These are phyloP conservation scores for Trichoderma koningiopsis DNA, from an alignment of 2,329 filamentous ascomycete species.

Conservation along the genomic window DNA sequence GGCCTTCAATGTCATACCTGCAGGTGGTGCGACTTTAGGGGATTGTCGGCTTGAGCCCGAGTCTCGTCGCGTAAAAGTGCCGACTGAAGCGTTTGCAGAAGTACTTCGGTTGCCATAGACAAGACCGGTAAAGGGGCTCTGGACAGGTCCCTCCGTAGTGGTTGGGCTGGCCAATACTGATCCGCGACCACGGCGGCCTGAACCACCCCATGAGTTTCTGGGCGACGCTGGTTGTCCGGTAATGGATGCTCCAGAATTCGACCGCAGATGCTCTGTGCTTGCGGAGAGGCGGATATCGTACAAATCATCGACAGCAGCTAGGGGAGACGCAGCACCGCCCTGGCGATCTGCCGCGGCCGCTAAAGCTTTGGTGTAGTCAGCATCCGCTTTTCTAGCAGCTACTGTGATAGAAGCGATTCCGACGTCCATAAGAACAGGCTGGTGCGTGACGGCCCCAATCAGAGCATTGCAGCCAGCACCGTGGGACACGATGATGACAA, in stretches of 20 bases:
- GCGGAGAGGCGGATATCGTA: slow-evolving; percentile 78
- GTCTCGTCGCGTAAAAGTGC: slow-evolving; percentile 35
- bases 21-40: slow-evolving; percentile 29
- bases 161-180: slow-evolving; percentile 32
- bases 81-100: slow-evolving; percentile 46
- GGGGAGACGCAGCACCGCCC: slow-evolving; percentile 31
- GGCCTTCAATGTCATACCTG: slow-evolving; percentile 31
- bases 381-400: slow-evolving; percentile 65
- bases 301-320: slow-evolving; percentile 57
- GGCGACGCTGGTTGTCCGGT: slow-evolving; percentile 40
- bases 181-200: slow-evolving; percentile 41
- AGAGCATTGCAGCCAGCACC: slow-evolving; percentile 95
- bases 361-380: slow-evolving; percentile 43
- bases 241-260: slow-evolving; percentile 41
- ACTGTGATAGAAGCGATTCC: slow-evolving; percentile 89
- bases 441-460: slow-evolving; percentile 86
- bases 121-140: slow-evolving; percentile 45
- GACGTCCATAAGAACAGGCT: slow-evolving; percentile 88
- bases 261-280: slow-evolving; percentile 71
- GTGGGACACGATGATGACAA: slow-evolving; percentile 88
- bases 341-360: slow-evolving; percentile 32
- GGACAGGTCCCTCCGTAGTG: slow-evolving; percentile 30
- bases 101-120: slow-evolving; percentile 46
- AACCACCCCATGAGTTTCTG: slow-evolving; percentile 36
- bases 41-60: slow-evolving; percentile 35